These are phyloP conservation scores for Tetraselmis chui DNA, from an alignment of 139 green algal species.

Conservation along the genomic window DNA sequence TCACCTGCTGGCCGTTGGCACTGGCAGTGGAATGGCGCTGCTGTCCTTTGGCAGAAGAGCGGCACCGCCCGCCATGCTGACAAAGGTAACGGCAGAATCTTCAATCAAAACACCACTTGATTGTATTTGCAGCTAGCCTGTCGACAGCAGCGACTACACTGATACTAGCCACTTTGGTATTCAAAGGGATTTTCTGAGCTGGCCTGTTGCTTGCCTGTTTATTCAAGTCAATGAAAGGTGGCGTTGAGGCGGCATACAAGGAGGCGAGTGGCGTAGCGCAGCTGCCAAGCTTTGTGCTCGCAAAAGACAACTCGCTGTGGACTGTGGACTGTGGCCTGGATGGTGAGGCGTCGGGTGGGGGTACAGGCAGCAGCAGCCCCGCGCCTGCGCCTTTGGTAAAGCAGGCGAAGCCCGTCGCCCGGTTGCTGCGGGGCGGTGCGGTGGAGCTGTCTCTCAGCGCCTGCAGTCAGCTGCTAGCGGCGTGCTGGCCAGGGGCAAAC, in stretches of 20 bases:
- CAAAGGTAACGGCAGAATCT: background rate
- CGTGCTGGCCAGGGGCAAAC: background rate
- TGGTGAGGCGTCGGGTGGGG: too few species aligned
- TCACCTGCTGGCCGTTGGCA: background rate
- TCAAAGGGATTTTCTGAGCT: too few species aligned
- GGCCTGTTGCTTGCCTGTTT: too few species aligned
- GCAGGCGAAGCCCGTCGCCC: background rate
- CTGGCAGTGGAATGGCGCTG: background rate
- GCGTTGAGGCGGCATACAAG: background rate
- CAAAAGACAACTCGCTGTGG: background rate
- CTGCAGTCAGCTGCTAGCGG: background rate
- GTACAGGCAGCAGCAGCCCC: too few species aligned
- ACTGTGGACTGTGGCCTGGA: background rate
- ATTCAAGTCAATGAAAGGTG: background rate
- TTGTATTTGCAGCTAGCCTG: too few species aligned
- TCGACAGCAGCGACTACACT: too few species aligned
- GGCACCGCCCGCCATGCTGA: background rate
- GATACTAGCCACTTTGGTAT: too few species aligned
- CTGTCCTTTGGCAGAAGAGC: background rate
- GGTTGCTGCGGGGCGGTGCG: background rate
- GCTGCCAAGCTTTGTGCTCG: background rate
- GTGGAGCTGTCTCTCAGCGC: background rate
- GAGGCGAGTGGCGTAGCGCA: background rate
- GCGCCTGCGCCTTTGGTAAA: background rate
- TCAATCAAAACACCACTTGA: too few species aligned